Conservation (phyloP, 805 yeast genomes). For the Deakozyma indianensis region DNA sequence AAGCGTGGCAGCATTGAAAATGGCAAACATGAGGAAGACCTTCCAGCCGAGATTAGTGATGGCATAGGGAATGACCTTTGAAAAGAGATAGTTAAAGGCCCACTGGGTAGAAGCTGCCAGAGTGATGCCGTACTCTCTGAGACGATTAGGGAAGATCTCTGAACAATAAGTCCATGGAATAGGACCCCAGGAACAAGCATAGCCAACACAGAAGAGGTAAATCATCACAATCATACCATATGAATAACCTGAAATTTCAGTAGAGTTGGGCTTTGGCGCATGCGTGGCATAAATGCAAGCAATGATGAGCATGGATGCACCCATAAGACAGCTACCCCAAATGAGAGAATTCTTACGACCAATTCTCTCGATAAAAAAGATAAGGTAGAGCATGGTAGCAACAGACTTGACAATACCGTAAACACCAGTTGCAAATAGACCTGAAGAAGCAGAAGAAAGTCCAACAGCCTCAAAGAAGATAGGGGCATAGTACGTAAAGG, state of each 20-base stretch:
- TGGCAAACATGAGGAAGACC: constrained; percentile 29
- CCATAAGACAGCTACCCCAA: constrained; percentile 9
- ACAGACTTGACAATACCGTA: constrained; percentile 11
- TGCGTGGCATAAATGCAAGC: constrained; percentile 8
- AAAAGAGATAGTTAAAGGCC: constrained; percentile 39
- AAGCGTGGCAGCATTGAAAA: constrained; percentile 23
- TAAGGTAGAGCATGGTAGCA: constrained; percentile 4
- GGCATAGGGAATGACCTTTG: constrained; percentile 17
- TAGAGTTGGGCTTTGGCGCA: constrained; percentile 3
- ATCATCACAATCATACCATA: constrained; percentile 43
- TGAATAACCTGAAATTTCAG: constrained; percentile 4
- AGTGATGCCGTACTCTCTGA: constrained; percentile 71
- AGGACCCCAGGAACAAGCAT: constrained; percentile 82
- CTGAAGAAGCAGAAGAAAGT: constrained; percentile 4
- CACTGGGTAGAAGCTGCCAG: constrained; percentile 49
- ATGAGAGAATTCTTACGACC: constrained; percentile 9
- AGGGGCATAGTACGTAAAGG: not conserved
- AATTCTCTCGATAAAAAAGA: constrained; percentile 7
- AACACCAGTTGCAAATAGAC: constrained; percentile 11
- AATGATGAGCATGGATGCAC: constrained; percentile 6
- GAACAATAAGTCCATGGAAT: constrained; percentile 54
- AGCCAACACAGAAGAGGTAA: constrained; percentile 45
- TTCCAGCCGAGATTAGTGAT: constrained; percentile 8
- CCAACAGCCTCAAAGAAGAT: constrained; percentile 6
- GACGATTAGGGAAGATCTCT: constrained; percentile 55